These are phyloP conservation scores for Calonectria hongkongensis DNA, from an alignment of 2,329 filamentous ascomycete species.

Conservation along the genomic window DNA sequence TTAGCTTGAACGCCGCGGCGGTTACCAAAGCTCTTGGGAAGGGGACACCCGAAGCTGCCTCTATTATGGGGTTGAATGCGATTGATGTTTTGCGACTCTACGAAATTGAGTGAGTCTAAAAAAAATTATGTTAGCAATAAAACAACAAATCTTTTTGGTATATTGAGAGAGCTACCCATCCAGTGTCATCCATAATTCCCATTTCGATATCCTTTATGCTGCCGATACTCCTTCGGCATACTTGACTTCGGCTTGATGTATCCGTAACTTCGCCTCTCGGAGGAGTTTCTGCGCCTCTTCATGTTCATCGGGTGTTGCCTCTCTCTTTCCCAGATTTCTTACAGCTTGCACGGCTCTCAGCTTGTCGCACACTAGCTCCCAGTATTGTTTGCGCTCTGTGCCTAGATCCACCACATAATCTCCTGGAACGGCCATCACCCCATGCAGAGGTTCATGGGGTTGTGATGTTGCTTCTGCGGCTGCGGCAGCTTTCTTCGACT, in stretches of 20 bases:
- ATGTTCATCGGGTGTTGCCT: constrained; percentile 53
- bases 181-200: constrained; percentile 34
- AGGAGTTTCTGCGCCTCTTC: constrained; percentile 56
- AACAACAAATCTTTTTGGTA: constrained; percentile 38
- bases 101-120: constrained; percentile 50
- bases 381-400: constrained; percentile 59
- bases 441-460: constrained; percentile 57
- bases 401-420: constrained; percentile 58
- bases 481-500: constrained; percentile 61
- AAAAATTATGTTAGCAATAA: constrained; percentile 46
- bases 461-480: constrained; percentile 45
- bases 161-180: constrained; percentile 49
- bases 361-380: constrained; percentile 65
- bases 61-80: constrained; percentile 77
- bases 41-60: constrained; percentile 67
- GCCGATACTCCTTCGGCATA: constrained; percentile 57
- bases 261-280: constrained; percentile 57
- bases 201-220: constrained; percentile 36
- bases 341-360: constrained; percentile 62
- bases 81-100: constrained; percentile 67
- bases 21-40: constrained; percentile 71
- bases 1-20: constrained; percentile 71
- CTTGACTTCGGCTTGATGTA: constrained; percentile 62
- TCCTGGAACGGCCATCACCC: constrained; percentile 60
- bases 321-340: constrained; percentile 56